Percentiles rank a stretch among this genome's conserved stretches.
Conservation (phyloP, 305 asterid genomes). For the Solanum hybrid region DNA sequence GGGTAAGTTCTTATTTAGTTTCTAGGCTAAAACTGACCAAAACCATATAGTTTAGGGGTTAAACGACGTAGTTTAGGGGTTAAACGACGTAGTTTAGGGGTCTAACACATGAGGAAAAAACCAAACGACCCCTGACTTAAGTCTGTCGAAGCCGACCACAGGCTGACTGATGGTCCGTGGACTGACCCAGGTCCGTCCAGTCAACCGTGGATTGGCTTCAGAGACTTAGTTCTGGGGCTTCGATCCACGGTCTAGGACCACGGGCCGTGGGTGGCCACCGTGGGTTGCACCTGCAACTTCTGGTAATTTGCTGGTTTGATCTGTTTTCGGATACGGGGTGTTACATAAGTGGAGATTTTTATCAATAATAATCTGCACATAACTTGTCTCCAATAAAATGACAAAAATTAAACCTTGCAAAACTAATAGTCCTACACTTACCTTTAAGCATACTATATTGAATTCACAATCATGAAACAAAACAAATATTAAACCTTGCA, state of each 20-base stretch:
- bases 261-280: background rate
- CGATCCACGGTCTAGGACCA: rapidly evolving
- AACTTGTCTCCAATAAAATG: background rate
- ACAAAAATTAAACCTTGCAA: background rate
- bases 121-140: background rate
- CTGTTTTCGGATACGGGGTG: background rate
- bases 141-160: background rate
- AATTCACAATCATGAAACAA: background rate
- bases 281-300: background rate
- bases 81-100: background rate
- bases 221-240: background rate
- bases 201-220: too few species aligned
- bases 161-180: too few species aligned
- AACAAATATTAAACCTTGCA: background rate
- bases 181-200: background rate
- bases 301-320: background rate
- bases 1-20: background rate
- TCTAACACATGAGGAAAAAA: too few species aligned
- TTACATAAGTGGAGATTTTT: background rate
- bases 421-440: background rate
- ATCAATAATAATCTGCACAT: background rate
- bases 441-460: background rate
- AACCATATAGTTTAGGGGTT: too few species aligned
- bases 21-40: background rate
- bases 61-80: background rate